Evolutionary conservation across 345 rosid genomes (phyloP).

Genomic region (Theobroma cacao): DNA sequence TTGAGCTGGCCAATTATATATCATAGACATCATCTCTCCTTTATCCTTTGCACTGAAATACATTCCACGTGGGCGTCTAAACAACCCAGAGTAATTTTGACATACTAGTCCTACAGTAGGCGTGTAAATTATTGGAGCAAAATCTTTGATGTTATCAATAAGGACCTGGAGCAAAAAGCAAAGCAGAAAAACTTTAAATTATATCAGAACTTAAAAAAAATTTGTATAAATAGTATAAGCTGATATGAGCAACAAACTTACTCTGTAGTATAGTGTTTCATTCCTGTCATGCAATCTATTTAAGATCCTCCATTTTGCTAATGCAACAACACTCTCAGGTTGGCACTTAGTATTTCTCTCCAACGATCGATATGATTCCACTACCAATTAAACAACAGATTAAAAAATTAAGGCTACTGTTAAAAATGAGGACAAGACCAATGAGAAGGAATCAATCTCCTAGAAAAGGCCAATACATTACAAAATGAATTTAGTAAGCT

Average conservation of each 20-base stretch:
- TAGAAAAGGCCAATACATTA: neutral
- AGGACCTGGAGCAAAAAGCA: conserved; percentile 61
- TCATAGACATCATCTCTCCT: conserved; percentile 99
- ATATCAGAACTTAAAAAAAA: neutral
- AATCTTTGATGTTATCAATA: conserved; percentile 87
- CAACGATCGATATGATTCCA: conserved; percentile 84
- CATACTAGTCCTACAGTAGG: conserved; percentile 98
- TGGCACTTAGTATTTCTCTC: conserved; percentile 78
- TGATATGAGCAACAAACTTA: conserved; percentile 33
- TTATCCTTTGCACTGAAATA: conserved; percentile 99
- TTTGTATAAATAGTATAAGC: conserved; percentile 8
- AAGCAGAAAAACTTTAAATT: neutral
- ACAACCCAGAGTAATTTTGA: conserved; percentile 95
- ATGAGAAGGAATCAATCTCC: neutral
- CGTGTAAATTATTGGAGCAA: conserved; percentile 92
- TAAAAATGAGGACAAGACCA: neutral
- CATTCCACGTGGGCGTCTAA: conserved; percentile 98
- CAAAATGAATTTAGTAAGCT: neutral
- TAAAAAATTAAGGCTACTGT: neutral
- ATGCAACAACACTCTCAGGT: conserved; percentile 58
- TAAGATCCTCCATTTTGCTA: conserved; percentile 97
- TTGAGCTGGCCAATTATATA: conserved; percentile 90
- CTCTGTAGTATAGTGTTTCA: conserved; percentile 88
- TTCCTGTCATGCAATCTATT: conserved; percentile 97
- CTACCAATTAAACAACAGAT: conserved; percentile 35